Evolutionary conservation across 2,329 filamentous ascomycete species (phyloP), one percentile per base, ranked within the genome.

Genomic region (Calcarisporium arbuscula): DNA sequence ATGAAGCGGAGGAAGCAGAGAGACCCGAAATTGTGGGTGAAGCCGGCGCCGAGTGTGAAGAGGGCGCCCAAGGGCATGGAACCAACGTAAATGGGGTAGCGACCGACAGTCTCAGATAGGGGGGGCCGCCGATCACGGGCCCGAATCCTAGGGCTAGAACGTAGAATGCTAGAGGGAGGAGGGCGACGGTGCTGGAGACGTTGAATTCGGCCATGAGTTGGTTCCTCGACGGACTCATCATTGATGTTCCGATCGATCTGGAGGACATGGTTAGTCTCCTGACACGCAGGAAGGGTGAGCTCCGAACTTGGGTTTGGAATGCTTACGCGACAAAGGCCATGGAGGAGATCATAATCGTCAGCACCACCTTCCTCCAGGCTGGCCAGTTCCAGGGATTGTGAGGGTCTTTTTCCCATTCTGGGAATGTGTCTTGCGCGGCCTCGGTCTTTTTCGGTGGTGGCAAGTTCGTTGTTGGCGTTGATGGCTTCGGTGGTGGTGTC

Each of bases 91-190:
- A 80, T 64, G 3, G 65, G 56, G 16, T 66, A 61, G 2, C 79
- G 62, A 3, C 79, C 78, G 21, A 72, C 55, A 0, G 63, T 68
- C 48, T 82, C 79, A 31, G 70, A 77, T 1, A 80, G 47, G 0
- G n/a, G n/a, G 77, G 78, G 0, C 76, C 74, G 8, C 71, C 72
- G 11, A 78, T 41, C 32, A 80, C 56, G 6, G 79, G 78, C 0
- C 77, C 78, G 12, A 80, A 59, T 4, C 61, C 74, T 1, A 82
- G 62, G 1, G 76, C 77, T 8, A 80, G 54, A 6, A 77, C 68
- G 50, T 78, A 83, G 6, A 79, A 51, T 0, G 77, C 70, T 1
- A 82, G 52, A 0, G 72, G 71, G 1, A 82, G 55, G n/a, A 82
- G 58, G 1, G 77, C 71, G 7, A 67, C 62, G 2, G 73, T 78